Base-by-base conservation (phyloP, 192 early-diverging fungal genomes). In the Chytriomyces sp. region DNA sequence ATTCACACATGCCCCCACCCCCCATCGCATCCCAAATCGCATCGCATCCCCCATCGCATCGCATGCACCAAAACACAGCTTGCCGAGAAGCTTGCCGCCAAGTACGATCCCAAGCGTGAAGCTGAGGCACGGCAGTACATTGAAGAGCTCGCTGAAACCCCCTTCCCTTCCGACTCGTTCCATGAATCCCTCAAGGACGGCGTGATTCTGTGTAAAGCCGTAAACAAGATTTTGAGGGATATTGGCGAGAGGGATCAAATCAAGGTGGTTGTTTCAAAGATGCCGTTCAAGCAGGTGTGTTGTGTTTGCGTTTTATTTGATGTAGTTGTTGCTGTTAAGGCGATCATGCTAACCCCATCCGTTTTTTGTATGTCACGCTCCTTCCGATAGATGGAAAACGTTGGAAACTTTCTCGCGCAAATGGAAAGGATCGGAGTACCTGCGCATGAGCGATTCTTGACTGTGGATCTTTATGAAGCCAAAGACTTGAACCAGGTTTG, bases 401-500 rank as follows among this genome's bases (percentile, higher is more conserved):
- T 85, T 73, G 59, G 72, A 49, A 43, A 8, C 16, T 85, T 85
- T 67, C 57, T 85, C 63, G 77, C 74, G 3, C 44, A 73, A 7
- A 49, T 80, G 44, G 59, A 48, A 11, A 59, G 35, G 48, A 26
- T 83, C 24, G 92, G 92, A 48, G 86, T 90, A 57, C 91, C 90
- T 11, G 79, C 87, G 48, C 88, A 88, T 79, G 91, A 92, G 60
- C 69, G 86, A 0, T 93, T 93, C 79, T 89, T 91, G 77, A 93
- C 92, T 3, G 86, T 93, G 35, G 92, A 93, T 72, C 72, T 93
- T 45, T 93, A 83, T 70, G 92, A 93, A 67, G 85, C 82, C 65
- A 93, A 93, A 85, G 92, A 92, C 81, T 81, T 88, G 59, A 83
- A 83, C 65, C 78, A 82, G 74, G 89, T 91, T 4, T 6, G 64